Evolutionary conservation across 495 filamentous ascomycete species (phyloP).

Genomic region (Penicillium subrubescens): DNA sequence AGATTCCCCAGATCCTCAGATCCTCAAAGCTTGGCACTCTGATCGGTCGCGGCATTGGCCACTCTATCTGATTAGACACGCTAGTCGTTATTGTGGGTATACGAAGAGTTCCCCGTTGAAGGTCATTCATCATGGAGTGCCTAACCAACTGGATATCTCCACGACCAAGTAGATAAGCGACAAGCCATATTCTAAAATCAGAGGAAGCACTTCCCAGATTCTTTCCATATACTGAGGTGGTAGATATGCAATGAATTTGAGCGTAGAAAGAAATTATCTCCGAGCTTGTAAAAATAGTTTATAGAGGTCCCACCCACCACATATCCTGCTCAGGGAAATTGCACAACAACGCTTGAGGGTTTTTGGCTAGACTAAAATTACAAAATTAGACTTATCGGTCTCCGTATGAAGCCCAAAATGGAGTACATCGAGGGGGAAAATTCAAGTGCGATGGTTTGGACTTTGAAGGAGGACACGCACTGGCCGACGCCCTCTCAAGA

Average conservation of each 20-base stretch:
- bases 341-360: neutral
- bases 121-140: neutral
- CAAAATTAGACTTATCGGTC: neutral
- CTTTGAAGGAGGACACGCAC: conserved; percentile 14
- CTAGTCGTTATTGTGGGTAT: neutral
- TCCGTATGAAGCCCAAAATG: neutral
- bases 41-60: neutral
- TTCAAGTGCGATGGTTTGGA: neutral
- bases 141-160: neutral
- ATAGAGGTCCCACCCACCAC: neutral
- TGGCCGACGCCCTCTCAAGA: conserved; percentile 25
- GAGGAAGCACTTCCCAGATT: neutral
- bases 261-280: conserved; percentile 3
- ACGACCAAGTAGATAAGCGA: neutral
- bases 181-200: neutral
- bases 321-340: neutral
- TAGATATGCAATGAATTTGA: neutral
- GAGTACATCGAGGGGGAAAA: neutral
- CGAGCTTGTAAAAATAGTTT: conserved; percentile 1
- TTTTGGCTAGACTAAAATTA: neutral
- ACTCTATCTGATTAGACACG: neutral
- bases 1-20: conserved; percentile 1
- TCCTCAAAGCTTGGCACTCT: conserved; percentile 10
- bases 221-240: neutral
- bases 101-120: neutral